A percentile compares a stretch with the other conserved stretches of the same genome.
These are phyloP conservation scores for Eucalyptus sp. DNA, from an alignment of 345 rosid genomes.

Conservation along the genomic window DNA sequence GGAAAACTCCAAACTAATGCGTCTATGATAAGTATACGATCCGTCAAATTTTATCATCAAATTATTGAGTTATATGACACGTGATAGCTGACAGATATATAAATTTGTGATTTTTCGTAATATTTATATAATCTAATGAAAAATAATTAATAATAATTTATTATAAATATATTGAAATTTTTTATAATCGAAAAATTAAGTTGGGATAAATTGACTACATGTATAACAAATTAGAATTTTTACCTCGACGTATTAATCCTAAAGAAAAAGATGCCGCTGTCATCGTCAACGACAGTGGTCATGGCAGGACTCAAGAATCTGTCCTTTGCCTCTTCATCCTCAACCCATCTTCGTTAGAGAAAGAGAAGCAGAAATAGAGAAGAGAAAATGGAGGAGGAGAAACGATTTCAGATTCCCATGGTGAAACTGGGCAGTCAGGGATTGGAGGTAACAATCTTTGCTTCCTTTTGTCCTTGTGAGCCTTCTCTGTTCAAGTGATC, in stretches of 20 bases:
- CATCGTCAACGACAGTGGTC: background rate
- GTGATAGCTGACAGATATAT: too few relatives aligned
- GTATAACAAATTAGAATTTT: too few relatives aligned
- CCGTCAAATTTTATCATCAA: too few relatives aligned
- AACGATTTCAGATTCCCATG: background rate
- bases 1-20: too few relatives aligned
- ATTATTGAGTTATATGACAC: too few relatives aligned
- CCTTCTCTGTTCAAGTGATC: background rate
- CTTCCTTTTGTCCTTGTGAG: background rate
- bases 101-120: accelerated
- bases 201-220: too few relatives aligned
- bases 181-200: too few relatives aligned
- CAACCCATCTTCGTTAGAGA: background rate
- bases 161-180: too few relatives aligned
- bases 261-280: background rate
- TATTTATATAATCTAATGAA: accelerated
- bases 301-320: background rate
- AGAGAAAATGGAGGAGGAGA: constrained; percentile 3
- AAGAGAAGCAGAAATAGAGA: background rate
- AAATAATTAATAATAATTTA: too few relatives aligned
- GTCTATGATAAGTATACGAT: too few relatives aligned
- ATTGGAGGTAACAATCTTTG: constrained; percentile 10
- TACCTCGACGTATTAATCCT: too few relatives aligned
- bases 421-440: constrained; percentile 32
- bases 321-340: background rate